These are phyloP conservation scores for Globisporangium abappressorium DNA, from an alignment of 352 stramenopile genomes.

Conservation along the genomic window DNA sequence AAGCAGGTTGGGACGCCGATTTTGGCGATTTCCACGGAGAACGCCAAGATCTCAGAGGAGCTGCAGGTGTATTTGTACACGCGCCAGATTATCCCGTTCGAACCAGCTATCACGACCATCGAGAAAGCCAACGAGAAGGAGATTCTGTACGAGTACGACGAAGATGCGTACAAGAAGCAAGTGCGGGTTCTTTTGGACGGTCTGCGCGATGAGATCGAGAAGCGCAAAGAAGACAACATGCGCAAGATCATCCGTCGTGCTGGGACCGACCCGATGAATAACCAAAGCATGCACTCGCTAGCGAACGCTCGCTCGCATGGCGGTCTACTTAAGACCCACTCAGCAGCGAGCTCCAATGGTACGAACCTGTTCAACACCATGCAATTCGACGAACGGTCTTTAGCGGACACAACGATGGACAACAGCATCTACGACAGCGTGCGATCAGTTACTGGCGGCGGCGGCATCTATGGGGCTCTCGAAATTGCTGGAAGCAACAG, in stretches of 20 bases:
- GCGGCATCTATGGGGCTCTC: constrained; percentile 5
- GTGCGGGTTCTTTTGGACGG: constrained; percentile 70
- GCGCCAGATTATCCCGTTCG: constrained; percentile 77
- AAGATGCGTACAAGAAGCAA: constrained; percentile 66
- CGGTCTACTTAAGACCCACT: constrained; percentile 14
- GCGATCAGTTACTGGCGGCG: constrained; percentile 18
- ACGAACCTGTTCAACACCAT: constrained; percentile 37
- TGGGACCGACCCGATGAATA: constrained; percentile 16
- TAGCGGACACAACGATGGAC: constrained; percentile 32
- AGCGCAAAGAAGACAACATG: constrained; percentile 65
- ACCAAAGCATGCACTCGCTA: constrained; percentile 16
- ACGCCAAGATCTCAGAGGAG: constrained; percentile 73
- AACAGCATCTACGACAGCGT: constrained; percentile 30
- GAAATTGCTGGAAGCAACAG: constrained; percentile 29
- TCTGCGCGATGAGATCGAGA: constrained; percentile 81
- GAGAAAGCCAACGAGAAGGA: constrained; percentile 41
- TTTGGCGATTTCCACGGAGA: constrained; percentile 72
- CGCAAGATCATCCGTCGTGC: constrained; percentile 46
- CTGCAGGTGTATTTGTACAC: constrained; percentile 85
- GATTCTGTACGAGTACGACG: constrained; percentile 61
- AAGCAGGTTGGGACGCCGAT: constrained; percentile 81
- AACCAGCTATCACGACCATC: constrained; percentile 55
- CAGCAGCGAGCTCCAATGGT: constrained; percentile 22
- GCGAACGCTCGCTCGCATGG: neutral
- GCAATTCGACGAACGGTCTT: constrained; percentile 42